Evolutionary conservation across 306 rosid species (phyloP).

Genomic region (Malus fusca): DNA sequence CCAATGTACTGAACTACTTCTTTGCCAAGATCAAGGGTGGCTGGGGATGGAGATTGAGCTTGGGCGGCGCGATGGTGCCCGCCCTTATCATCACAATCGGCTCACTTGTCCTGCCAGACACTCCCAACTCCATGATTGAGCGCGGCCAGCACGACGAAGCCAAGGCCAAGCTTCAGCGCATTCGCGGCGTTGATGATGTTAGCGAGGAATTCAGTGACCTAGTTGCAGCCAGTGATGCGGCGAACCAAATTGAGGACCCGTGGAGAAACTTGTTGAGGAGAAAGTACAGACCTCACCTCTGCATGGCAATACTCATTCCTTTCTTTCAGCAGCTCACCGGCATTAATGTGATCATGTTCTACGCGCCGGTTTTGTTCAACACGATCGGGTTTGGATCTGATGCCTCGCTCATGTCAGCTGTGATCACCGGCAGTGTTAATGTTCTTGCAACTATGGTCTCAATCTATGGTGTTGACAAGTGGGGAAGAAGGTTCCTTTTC

Average conservation of each 20-base stretch:
- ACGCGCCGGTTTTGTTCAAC: slow-evolving; percentile 69
- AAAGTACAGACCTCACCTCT: slow-evolving; percentile 74
- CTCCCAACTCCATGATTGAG: slow-evolving; percentile 87
- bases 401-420: slow-evolving; percentile 88
- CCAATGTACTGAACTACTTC: slow-evolving; percentile 76
- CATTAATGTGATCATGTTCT: slow-evolving; percentile 88
- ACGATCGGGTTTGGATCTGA: slow-evolving; percentile 64
- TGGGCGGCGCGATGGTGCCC: slow-evolving; percentile 87
- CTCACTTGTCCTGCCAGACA: slow-evolving; percentile 65
- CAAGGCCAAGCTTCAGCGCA: slow-evolving; percentile 28
- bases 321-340: slow-evolving; percentile 88
- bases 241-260: slow-evolving; percentile 54
- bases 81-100: slow-evolving; percentile 68
- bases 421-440: slow-evolving; percentile 73
- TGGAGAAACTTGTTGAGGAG: slow-evolving; percentile 58
- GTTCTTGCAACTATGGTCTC: slow-evolving; percentile 63
- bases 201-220: slow-evolving; percentile 74
- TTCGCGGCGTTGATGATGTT: slow-evolving; percentile 56
- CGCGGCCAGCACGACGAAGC: slow-evolving; percentile 59
- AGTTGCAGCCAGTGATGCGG: slow-evolving; percentile 59
- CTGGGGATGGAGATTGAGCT: slow-evolving; percentile 96
- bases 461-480: slow-evolving; percentile 75
- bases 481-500: slow-evolving; percentile 87
- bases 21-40: slow-evolving; percentile 87
- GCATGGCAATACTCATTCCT: slow-evolving; percentile 63